Conservation (phyloP, 2,329 filamentous ascomycete species). For the Epichloe amarillans region DNA sequence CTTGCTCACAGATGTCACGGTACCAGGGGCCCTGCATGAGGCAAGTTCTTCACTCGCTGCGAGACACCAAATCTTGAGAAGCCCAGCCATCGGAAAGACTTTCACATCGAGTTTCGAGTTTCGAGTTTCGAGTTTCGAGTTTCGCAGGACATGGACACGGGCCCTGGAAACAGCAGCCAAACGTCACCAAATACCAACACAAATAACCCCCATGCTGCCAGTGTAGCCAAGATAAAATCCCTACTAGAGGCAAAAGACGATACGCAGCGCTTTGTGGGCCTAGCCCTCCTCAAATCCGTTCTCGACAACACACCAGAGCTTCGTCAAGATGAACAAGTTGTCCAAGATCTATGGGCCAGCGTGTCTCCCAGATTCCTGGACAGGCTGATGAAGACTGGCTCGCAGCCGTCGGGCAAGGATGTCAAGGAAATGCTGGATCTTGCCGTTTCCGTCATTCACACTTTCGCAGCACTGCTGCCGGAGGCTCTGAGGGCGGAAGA, state of each 20-base stretch:
- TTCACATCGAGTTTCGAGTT: not conserved
- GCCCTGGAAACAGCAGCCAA: not conserved
- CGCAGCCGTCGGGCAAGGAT: conserved; percentile 27
- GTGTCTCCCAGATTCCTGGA: conserved; percentile 52
- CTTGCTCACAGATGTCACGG: no score
- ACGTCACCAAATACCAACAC: not conserved
- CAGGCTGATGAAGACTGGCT: conserved; percentile 44
- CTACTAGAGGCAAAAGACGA: conserved; percentile 49
- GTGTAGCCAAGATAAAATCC: conserved; percentile 34
- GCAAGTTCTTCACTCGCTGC: no score
- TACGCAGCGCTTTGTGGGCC: conserved; percentile 54
- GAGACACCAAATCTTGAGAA: no score
- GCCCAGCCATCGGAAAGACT: not conserved
- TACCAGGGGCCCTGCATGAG: no score
- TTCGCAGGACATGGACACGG: not conserved
- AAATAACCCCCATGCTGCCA: conserved; percentile 8
- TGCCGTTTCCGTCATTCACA: conserved; percentile 48
- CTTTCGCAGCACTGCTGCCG: conserved; percentile 45
- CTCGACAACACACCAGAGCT: conserved; percentile 46
- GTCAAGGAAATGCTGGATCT: conserved; percentile 49
- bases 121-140: not conserved
- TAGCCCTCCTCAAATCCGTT: conserved; percentile 52
- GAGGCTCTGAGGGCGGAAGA: conserved; percentile 27
- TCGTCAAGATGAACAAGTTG: conserved; percentile 29
- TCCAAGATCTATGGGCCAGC: conserved; percentile 43